Evolutionary conservation across 164 flowering plant genomes (phyloP), one percentile per base, ranked within the genome.

Genomic region (Nymphaea thermarum): DNA sequence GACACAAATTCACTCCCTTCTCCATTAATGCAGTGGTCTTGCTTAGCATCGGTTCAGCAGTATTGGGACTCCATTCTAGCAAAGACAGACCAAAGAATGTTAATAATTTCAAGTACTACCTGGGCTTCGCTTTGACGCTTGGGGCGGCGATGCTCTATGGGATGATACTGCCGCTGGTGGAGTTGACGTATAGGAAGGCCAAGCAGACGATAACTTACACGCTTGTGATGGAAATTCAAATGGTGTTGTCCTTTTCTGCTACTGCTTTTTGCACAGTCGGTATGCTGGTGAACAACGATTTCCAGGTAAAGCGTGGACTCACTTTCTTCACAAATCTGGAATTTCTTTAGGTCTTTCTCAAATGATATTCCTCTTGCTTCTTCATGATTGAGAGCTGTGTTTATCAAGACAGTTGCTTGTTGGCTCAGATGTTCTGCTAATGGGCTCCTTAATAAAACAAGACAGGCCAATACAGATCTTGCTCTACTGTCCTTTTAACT

Each of bases 201-300:
- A 76, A 72, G 65, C 77, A 77, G 68, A 66, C 61, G 0, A 60
- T 84, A 4, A 77, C 73, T 2, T 84, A 77, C 60, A 8, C 77
- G 0, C 42, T 86, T 65, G 90, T 86, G 12, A 42, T 86, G 77
- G 87, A 84, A 82, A 55, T 78, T 71, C 87, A 86, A 79, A 41
- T 82, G 70, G 81, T 82, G 1, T 66, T 84, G 8, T 57, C 60
- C 15, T 16, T 74, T 64, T 63, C 77, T 61, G 87, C 87, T 15
- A 81, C 87, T 6, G 43, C 65, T 25, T 68, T 84, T 36, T 84
- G 87, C 73, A 75, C 79, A 4, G 72, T 81, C 0, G 87, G 86
- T 6, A 86, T 86, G 87, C n/a, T 81, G 5, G 59, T 77, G 64
- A 79, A 80, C 73, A 74, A 79, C 12, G 87, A 86, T 67, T 83